These are phyloP conservation scores for Cryptococcus hybrid DNA, from an alignment of 1,284 basidiomycete species.

Conservation along the genomic window DNA sequence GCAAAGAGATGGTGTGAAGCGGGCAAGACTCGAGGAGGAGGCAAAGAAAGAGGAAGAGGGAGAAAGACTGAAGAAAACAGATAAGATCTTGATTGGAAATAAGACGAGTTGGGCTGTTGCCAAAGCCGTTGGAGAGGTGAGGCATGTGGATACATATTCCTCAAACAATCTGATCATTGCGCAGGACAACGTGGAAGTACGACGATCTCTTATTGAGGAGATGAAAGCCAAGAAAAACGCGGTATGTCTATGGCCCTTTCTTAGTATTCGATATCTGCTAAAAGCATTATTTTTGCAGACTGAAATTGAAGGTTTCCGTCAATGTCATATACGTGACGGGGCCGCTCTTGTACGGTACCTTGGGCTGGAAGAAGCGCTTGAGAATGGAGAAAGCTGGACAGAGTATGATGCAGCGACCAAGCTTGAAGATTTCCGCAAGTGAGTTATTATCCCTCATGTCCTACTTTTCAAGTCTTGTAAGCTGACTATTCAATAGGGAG, in stretches of 20 bases:
- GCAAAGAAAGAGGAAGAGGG: slow-evolving; percentile 4
- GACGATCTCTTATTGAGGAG: slow-evolving; percentile 71
- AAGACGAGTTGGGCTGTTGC: slow-evolving; percentile 76
- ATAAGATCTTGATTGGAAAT: slow-evolving; percentile 59
- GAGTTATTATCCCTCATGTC: slow-evolving; percentile 41
- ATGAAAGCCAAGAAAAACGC: slow-evolving; percentile 89
- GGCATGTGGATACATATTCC: slow-evolving; percentile 37
- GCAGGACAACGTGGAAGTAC: slow-evolving; percentile 60
- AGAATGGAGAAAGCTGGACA: slow-evolving; percentile 62
- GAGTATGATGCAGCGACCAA: slow-evolving; percentile 80
- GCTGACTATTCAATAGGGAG: slow-evolving; percentile 55
- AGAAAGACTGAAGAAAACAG: slow-evolving; percentile 39
- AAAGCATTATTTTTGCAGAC: slow-evolving; percentile 36
- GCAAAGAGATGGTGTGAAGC: slow-evolving; percentile 7
- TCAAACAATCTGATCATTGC: slow-evolving; percentile 6
- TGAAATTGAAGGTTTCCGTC: slow-evolving; percentile 87
- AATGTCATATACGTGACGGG: slow-evolving; percentile 86
- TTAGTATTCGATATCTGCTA: not conserved
- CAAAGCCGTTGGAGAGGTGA: slow-evolving; percentile 63
- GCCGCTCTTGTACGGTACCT: slow-evolving; percentile 83
- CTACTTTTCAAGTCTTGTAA: not conserved
- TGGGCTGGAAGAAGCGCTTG: slow-evolving; percentile 83
- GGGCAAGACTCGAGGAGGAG: not conserved
- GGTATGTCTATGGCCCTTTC: slow-evolving; percentile 16
- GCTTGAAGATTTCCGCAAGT: slow-evolving; percentile 78